These are phyloP conservation scores for Adansonia grandidieri DNA, from an alignment of 441 rosid species.

Conservation along the genomic window DNA sequence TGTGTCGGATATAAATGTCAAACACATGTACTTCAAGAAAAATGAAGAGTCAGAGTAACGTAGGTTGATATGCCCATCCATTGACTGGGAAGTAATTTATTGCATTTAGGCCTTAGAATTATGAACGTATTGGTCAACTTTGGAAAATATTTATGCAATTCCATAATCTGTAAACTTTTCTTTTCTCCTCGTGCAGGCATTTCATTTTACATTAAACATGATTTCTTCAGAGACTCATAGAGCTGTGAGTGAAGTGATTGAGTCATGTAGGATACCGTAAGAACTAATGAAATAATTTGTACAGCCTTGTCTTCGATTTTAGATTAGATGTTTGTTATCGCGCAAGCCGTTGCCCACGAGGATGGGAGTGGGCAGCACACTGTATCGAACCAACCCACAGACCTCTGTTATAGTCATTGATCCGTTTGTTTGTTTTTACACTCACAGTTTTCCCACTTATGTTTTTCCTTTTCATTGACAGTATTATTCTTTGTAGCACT, in stretches of 20 bases:
- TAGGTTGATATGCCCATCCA: neutral
- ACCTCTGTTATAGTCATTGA: slow-evolving; percentile 31
- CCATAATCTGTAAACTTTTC: neutral
- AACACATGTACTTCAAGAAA: no score
- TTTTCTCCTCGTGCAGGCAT: slow-evolving; percentile 55
- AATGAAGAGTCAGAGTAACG: no score
- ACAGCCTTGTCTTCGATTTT: slow-evolving; percentile 49
- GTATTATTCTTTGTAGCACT: slow-evolving; percentile 27
- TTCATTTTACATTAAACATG: slow-evolving; percentile 90
- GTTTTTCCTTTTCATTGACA: neutral
- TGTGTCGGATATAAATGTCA: no score
- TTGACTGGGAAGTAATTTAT: neutral
- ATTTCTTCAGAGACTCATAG: slow-evolving; percentile 91
- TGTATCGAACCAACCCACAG: slow-evolving; percentile 25
- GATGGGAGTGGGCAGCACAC: slow-evolving; percentile 30
- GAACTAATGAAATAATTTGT: slow-evolving; percentile 45
- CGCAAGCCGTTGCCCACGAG: slow-evolving; percentile 22
- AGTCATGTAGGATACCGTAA: slow-evolving; percentile 80
- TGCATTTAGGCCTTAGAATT: slow-evolving; percentile 11
- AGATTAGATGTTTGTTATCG: slow-evolving; percentile 38
- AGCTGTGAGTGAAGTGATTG: slow-evolving; percentile 91
- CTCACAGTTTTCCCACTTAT: slow-evolving; percentile 1
- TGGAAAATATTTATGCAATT: neutral
- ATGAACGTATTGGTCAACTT: neutral
- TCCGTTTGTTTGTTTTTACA: neutral